Evolutionary conservation across 768 basidiomycete species (phyloP), one percentile per base, ranked within the genome.

Genomic region (Lactarius deliciosus): DNA sequence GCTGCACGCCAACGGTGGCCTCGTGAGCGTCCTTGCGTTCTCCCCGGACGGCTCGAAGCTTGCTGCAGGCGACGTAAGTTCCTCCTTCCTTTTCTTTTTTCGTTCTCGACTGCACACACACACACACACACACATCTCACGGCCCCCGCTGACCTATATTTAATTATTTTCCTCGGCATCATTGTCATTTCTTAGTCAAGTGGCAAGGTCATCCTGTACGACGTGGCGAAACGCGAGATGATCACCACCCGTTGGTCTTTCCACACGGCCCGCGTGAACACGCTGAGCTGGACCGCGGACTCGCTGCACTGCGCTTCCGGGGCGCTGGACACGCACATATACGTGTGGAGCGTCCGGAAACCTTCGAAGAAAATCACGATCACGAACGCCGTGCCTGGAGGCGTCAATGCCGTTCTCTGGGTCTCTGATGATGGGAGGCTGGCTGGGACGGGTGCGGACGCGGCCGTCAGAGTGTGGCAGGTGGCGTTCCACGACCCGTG

Each of bases 281-380:
- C 91, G 11, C 81, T 98, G 20, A 79, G 85, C 1, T 95, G 91
- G 87, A 86, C 90, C 8, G 71, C 84, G 7, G 87, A 91, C 73
- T 87, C 88, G 8, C 81, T 82, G 68, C 87, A 95, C 73, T 84
- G 91, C 68, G 95, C 88, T 13, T 94, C 94, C 5, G 94, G 90
- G 13, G 92, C 94, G 22, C 82, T 96, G n/a, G 96, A 98, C 75
- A 96, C 95, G 36, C 86, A 94, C 70, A 86, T 96, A 5, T 97
- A 94, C 73, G 78, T 98, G 30, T 98, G 92, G 87, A 87, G 88
- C 69, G 86, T 93, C 36, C 79, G 78, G 54, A 83, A 86, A 73
- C 87, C 89, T 10, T 77, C 85, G 75, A 87, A 83, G 76, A 91
- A 90, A 70, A 85, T 94, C 41, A 82, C 87, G 32, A 87, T 98